Base-by-base conservation (phyloP, 805 yeast species). In the Isabelozyma heimii region DNA sequence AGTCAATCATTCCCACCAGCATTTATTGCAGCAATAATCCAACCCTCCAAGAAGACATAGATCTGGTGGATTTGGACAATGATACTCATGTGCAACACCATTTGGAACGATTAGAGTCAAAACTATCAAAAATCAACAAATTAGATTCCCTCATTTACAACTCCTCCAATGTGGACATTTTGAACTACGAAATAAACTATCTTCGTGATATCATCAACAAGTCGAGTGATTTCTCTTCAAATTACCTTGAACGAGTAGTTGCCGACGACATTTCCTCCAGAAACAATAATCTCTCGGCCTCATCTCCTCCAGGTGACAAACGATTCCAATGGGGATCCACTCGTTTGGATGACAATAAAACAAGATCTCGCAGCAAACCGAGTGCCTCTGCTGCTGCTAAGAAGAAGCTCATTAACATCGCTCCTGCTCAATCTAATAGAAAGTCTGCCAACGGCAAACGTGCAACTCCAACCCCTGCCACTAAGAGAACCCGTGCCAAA, bases 231-330 rank as follows among this genome's bases (percentile, higher is more conserved):
- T 43, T 66, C 17, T 58, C 71, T 10, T 48, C 62, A 43, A 69
- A 66, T 52, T 70, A 65, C 51, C 56, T 70, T 27, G 74, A 70
- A 33, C 58, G 75, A 14, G 66, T 67, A 17, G 65, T 70, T 13
- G 62, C 72, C 16, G 75, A 70, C 48, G 72, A 66, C 47, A 58
- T 68, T 24, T 57, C 67, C 39, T 50, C 66, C 37, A 56, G 60
- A 45, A 59, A 54, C 47, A 58, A 58, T 50, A 44, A 52, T 56
- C 41, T 56, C 46, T 28, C 58, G 44, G 37, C 55, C 52, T 14
- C 61, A 53, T 56, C 58, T 37, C 51, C 58, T 43, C 62, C 60
- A 50, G 63, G 56, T 47, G 62, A 59, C 44, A 54, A 59, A 16
- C 63, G 59, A 42, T 66, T 57, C 52, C 61, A 57, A 46, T 61